These are phyloP conservation scores for Podila horticola DNA, from an alignment of 192 early-diverging fungal species.

Conservation along the genomic window DNA sequence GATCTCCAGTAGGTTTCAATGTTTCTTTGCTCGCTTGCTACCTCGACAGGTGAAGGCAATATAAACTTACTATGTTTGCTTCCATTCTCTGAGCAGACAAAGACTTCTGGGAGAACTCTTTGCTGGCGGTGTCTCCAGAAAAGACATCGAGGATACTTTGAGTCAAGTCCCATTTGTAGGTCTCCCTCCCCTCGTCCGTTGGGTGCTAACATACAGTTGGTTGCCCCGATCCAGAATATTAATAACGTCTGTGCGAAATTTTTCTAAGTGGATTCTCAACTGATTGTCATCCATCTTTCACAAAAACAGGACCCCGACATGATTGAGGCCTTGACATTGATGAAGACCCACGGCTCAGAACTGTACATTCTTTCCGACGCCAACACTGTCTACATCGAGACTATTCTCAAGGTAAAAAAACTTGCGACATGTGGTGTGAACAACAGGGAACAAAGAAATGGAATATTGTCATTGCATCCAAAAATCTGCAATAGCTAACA, in stretches of 20 bases:
- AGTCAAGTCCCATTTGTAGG: background rate
- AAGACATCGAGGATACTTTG: background rate
- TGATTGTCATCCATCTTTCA: background rate
- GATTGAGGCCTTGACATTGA: constrained; percentile 54
- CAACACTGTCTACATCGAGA: constrained; percentile 69
- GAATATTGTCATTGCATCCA: background rate
- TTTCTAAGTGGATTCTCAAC: background rate
- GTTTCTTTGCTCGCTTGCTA: constrained; percentile 1
- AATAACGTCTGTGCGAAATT: background rate
- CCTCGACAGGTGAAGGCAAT: background rate
- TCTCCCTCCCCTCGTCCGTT: background rate
- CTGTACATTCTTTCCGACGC: constrained; percentile 71
- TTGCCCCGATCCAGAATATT: background rate
- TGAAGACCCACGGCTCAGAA: constrained; percentile 57
- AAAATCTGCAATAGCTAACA: too few species aligned
- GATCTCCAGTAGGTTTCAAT: constrained; percentile 63
- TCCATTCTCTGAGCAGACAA: background rate
- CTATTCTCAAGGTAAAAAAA: constrained; percentile 63
- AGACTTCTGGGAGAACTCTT: background rate
- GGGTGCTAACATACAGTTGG: background rate
- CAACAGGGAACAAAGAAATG: background rate
- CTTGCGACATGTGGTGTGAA: background rate
- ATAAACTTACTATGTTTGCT: background rate
- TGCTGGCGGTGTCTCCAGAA: background rate
- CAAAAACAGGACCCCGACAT: constrained; percentile 53